Evolutionary conservation across 2,329 filamentous ascomycete species (phyloP).

Genomic region (Ophiocordyceps camponoti-rufipedis): DNA sequence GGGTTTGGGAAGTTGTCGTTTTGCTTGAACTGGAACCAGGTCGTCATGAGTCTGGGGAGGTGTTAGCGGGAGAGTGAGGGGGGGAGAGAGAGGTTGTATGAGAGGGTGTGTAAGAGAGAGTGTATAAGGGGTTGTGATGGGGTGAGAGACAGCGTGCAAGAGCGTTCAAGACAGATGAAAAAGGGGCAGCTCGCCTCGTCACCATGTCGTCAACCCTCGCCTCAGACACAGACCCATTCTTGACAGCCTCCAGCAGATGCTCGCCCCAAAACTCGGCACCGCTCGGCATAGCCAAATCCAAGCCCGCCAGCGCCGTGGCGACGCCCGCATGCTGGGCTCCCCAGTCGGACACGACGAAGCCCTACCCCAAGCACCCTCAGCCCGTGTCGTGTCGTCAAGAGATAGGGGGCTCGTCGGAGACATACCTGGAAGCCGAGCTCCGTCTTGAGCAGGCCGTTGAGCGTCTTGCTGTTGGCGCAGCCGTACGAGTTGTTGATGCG

Average conservation of each 20-base stretch:
- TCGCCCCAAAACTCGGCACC: slow-evolving; percentile 41
- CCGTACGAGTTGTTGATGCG: slow-evolving; percentile 53
- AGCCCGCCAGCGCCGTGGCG: slow-evolving; percentile 57
- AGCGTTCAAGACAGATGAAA: not conserved
- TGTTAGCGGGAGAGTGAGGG: too few relatives aligned
- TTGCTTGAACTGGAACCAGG: slow-evolving; percentile 38
- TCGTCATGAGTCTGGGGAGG: slow-evolving; percentile 18
- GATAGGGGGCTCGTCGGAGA: too few relatives aligned
- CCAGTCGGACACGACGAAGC: slow-evolving; percentile 79
- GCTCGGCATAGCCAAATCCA: slow-evolving; percentile 48
- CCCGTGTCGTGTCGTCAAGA: too few relatives aligned
- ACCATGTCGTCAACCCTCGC: slow-evolving; percentile 83
- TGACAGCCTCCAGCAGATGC: slow-evolving; percentile 59
- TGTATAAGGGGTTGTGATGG: too few relatives aligned
- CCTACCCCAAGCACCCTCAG: slow-evolving; percentile 40
- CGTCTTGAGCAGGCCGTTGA: slow-evolving; percentile 71
- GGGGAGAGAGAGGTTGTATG: too few relatives aligned
- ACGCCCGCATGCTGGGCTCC: slow-evolving; percentile 64
- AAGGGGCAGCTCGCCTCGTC: slow-evolving; percentile 18
- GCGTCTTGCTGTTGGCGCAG: slow-evolving; percentile 40
- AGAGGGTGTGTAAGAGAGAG: too few relatives aligned
- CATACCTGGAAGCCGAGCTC: slow-evolving; percentile 47
- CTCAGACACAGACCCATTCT: slow-evolving; percentile 73
- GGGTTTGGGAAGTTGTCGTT: slow-evolving; percentile 25
- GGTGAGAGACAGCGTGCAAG: too few relatives aligned